These are phyloP conservation scores for Xylaria sp. DNA, from an alignment of 2,329 filamentous ascomycete genomes.

Conservation along the genomic window DNA sequence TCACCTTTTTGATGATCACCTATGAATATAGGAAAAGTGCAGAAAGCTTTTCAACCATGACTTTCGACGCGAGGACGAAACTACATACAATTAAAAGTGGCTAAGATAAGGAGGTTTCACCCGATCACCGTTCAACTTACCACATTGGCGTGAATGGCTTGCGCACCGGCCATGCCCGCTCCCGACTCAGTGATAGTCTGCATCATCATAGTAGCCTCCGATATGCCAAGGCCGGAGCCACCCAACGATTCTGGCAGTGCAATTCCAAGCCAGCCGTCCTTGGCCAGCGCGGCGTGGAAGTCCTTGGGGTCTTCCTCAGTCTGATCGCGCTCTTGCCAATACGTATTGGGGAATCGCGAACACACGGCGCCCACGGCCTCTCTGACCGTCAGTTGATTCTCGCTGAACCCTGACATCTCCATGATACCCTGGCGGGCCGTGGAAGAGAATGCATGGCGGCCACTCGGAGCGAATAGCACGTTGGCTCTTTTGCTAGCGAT, in stretches of 20 bases:
- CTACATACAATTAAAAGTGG: not conserved
- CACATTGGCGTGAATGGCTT: conserved; percentile 73
- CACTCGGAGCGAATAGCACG: not conserved
- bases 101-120: not conserved
- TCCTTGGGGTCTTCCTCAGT: conserved; percentile 77
- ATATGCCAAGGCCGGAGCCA: conserved; percentile 79
- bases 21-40: not conserved
- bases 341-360: conserved; percentile 75
- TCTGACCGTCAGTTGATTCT: conserved; percentile 77
- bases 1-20: not conserved
- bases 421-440: conserved; percentile 62
- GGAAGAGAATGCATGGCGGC: conserved; percentile 51
- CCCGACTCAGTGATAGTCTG: conserved; percentile 83
- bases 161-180: conserved; percentile 79
- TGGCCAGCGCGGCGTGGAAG: conserved; percentile 78
- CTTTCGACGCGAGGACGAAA: not conserved
- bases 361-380: conserved; percentile 77
- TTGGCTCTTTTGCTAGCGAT: not conserved
- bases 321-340: conserved; percentile 81
- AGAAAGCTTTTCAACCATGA: not conserved
- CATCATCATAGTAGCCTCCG: conserved; percentile 88
- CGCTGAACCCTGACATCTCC: conserved; percentile 77
- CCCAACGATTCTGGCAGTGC: conserved; percentile 79
- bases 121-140: not conserved
- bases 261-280: conserved; percentile 84